Evolutionary conservation across 345 rosid genomes (phyloP).

Genomic region (Eutrema yunnanense): DNA sequence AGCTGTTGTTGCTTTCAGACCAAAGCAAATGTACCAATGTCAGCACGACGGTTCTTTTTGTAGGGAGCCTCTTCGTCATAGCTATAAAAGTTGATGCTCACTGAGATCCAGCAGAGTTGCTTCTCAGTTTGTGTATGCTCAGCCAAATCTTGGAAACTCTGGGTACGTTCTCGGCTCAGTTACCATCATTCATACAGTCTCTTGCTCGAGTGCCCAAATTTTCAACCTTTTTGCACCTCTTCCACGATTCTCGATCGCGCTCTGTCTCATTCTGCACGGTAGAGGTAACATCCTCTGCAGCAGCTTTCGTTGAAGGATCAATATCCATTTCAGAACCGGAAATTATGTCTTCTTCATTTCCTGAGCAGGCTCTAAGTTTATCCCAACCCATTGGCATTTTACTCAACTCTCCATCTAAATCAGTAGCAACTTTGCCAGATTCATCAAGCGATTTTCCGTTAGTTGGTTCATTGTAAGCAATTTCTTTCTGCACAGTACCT

Average conservation of each 20-base stretch:
- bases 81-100: no score
- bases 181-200: no score
- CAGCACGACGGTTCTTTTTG: no score
- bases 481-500: slow-evolving; percentile 23
- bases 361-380: no score
- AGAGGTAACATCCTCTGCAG: neutral
- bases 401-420: slow-evolving; percentile 17
- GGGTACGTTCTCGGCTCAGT: neutral
- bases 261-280: neutral
- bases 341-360: no score
- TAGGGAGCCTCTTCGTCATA: no score
- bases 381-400: no score
- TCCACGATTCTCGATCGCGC: neutral
- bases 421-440: neutral
- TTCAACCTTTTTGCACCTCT: slow-evolving; percentile 7
- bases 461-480: neutral
- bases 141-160: neutral
- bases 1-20: no score
- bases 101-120: no score
- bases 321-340: neutral
- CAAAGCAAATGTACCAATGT: no score
- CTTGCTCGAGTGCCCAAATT: neutral
- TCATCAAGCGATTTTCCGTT: slow-evolving; percentile 12
- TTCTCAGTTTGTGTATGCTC: no score
- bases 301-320: neutral